Evolutionary conservation across 768 basidiomycete genomes (phyloP).

Genomic region (Paxillus involutus): DNA sequence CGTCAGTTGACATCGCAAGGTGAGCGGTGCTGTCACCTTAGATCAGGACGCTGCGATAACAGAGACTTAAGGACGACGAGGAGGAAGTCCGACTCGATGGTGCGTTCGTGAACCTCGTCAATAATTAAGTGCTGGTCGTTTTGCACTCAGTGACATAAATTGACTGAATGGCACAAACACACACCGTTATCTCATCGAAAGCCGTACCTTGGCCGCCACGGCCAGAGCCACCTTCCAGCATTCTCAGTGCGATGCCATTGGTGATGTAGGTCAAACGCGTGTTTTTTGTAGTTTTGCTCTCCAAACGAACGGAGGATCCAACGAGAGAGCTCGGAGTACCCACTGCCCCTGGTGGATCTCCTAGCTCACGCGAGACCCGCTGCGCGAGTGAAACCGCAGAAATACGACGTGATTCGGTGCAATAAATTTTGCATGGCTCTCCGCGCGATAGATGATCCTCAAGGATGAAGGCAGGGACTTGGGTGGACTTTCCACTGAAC

Average conservation of each 20-base stretch:
- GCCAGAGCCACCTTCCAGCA: constrained; percentile 88
- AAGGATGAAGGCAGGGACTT: constrained; percentile 90
- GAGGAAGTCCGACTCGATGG: constrained; percentile 96
- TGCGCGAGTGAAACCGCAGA: constrained; percentile 96
- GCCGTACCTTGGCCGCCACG: constrained; percentile 70
- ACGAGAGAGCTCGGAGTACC: constrained; percentile 80
- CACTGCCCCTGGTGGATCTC: constrained; percentile 76
- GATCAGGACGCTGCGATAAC: constrained; percentile 68
- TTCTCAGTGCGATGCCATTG: constrained; percentile 92
- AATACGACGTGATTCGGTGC: constrained; percentile 94
- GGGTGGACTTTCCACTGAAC: constrained; percentile 93
- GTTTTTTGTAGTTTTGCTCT: constrained; percentile 78
- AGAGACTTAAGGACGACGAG: constrained; percentile 90
- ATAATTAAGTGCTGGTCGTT: constrained; percentile 81
- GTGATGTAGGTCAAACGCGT: constrained; percentile 86
- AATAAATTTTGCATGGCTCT: constrained; percentile 84
- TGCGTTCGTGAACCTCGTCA: constrained; percentile 97
- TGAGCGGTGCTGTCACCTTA: constrained; percentile 60
- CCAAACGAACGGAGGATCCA: constrained; percentile 92
- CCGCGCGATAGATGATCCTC: constrained; percentile 86
- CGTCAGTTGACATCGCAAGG: constrained; percentile 3
- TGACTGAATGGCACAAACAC: constrained; percentile 16
- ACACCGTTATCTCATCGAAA: constrained; percentile 93
- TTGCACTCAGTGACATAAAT: background rate
- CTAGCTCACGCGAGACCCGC: constrained; percentile 88